phyloP scores from a whole-genome alignment of 345 rosid genomes.

The Populus ilicifolia region DNA sequence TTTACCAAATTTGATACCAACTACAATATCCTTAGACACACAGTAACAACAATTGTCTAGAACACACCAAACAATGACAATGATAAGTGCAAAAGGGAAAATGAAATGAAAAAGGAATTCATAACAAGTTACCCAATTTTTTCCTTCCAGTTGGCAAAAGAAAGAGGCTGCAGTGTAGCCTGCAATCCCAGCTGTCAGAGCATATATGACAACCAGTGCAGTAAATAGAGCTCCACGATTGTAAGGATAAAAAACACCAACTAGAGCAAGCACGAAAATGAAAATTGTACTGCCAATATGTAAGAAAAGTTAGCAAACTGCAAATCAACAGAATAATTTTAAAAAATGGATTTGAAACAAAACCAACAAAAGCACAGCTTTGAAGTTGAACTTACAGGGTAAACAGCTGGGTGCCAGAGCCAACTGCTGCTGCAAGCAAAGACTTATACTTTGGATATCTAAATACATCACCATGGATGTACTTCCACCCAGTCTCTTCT shows the following conservation, averaged over 20 bases:
- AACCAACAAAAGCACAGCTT: background rate
- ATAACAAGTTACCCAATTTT: slow-evolving; percentile 57
- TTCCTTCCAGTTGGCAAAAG: slow-evolving; percentile 90
- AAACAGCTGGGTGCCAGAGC: slow-evolving; percentile 31
- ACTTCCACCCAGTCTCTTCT: slow-evolving; percentile 38
- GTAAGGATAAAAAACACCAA: slow-evolving; percentile 91
- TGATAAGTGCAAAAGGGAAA: background rate
- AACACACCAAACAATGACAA: background rate
- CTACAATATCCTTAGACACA: background rate
- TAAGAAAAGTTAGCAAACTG: background rate
- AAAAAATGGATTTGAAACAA: background rate
- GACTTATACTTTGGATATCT: slow-evolving; percentile 30
- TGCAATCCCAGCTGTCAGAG: slow-evolving; percentile 85
- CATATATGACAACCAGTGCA: slow-evolving; percentile 79
- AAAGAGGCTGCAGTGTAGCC: slow-evolving; percentile 80
- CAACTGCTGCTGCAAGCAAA: slow-evolving; percentile 27
- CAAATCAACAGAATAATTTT: background rate
- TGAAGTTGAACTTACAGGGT: slow-evolving; percentile 19
- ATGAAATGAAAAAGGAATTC: background rate
- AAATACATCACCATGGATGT: slow-evolving; percentile 33
- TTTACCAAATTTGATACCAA: background rate
- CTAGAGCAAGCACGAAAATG: slow-evolving; percentile 77
- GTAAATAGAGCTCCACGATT: slow-evolving; percentile 91
- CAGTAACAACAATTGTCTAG: background rate
- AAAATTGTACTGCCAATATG: slow-evolving; percentile 51